These are phyloP conservation scores for Medicago arabica DNA, from an alignment of 306 rosid species.

Conservation along the genomic window DNA sequence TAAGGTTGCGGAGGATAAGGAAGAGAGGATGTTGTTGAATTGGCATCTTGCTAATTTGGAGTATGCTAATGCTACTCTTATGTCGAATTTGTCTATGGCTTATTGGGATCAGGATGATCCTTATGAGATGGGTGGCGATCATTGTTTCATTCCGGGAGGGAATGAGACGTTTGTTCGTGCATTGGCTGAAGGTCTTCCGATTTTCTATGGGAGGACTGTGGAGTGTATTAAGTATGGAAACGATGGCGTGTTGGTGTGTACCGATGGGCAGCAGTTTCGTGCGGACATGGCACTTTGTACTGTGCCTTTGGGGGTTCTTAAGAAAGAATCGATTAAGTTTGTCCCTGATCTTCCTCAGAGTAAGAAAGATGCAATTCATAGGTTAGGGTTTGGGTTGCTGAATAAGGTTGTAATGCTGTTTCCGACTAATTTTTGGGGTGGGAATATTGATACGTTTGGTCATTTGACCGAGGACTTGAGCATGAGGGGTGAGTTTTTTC, in stretches of 20 bases:
- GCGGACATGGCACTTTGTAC: slow-evolving; percentile 86
- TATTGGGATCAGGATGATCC: slow-evolving; percentile 99
- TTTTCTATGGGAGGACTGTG: slow-evolving; percentile 77
- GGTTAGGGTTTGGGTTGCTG: slow-evolving; percentile 83
- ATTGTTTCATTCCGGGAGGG: slow-evolving; percentile 92
- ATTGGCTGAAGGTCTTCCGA: slow-evolving; percentile 77
- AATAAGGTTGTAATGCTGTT: slow-evolving; percentile 86
- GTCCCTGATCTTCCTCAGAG: slow-evolving; percentile 87
- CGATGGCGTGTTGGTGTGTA: slow-evolving; percentile 76
- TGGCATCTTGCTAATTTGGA: slow-evolving; percentile 97
- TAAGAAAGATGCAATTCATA: slow-evolving; percentile 80
- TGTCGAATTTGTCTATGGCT: slow-evolving; percentile 89
- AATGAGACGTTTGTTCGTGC: slow-evolving; percentile 76
- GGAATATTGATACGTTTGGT: slow-evolving; percentile 85
- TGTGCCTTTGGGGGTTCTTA: slow-evolving; percentile 84
- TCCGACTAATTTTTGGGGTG: slow-evolving; percentile 94
- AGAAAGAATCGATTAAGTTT: slow-evolving; percentile 70
- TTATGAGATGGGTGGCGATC: slow-evolving; percentile 96
- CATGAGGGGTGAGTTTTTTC: slow-evolving; percentile 91
- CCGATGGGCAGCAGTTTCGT: slow-evolving; percentile 66
- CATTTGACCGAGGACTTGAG: slow-evolving; percentile 83
- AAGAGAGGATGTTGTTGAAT: slow-evolving; percentile 82
- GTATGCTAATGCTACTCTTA: slow-evolving; percentile 88
- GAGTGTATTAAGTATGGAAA: slow-evolving; percentile 69
- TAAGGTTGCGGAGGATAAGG: slow-evolving; percentile 68